phyloP scores from a whole-genome alignment of 2,329 filamentous ascomycete genomes.

The Monosporascus sp. region DNA sequence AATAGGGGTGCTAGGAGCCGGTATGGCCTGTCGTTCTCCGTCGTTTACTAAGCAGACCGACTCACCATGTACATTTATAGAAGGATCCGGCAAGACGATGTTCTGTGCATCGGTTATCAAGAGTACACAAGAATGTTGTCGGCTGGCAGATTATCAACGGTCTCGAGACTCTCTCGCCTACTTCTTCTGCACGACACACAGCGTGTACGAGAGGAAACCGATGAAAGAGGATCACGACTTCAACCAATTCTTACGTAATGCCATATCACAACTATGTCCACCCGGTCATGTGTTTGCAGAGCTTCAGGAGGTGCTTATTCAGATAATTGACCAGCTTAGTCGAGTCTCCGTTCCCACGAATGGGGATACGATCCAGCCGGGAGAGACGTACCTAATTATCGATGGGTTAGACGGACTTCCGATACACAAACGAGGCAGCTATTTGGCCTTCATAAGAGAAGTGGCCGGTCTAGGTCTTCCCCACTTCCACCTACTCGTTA shows the following conservation, averaged over 20 bases:
- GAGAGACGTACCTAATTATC: constrained; percentile 10
- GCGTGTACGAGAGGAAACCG: not conserved
- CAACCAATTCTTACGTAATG: constrained; percentile 8
- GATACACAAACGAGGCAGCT: not conserved
- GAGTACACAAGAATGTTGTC: constrained; percentile 2
- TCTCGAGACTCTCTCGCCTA: constrained; percentile 12
- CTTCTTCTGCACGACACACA: constrained; percentile 11
- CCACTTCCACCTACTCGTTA: constrained; percentile 8
- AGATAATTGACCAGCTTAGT: constrained; percentile 3
- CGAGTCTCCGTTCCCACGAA: not conserved
- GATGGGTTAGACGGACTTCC: constrained; percentile 7
- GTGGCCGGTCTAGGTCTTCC: not conserved
- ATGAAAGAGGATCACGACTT: not conserved
- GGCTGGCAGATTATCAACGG: not conserved
- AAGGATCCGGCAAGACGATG: constrained; percentile 12
- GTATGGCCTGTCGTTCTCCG: not conserved
- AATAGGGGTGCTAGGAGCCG: constrained; percentile 2
- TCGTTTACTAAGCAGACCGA: not conserved
- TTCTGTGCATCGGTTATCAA: constrained; percentile 11
- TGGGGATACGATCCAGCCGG: constrained; percentile 1
- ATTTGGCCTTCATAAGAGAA: constrained; percentile 4
- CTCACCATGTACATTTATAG: constrained; percentile 1
- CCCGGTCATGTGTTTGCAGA: constrained; percentile 5
- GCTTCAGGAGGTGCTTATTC: constrained; percentile 3
- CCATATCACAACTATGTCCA: constrained; percentile 11